Percentiles rank a stretch among this genome's conserved stretches.
Conservation (phyloP, 2,329 filamentous ascomycete species). For the Davidsoniella neocaledoniae region DNA sequence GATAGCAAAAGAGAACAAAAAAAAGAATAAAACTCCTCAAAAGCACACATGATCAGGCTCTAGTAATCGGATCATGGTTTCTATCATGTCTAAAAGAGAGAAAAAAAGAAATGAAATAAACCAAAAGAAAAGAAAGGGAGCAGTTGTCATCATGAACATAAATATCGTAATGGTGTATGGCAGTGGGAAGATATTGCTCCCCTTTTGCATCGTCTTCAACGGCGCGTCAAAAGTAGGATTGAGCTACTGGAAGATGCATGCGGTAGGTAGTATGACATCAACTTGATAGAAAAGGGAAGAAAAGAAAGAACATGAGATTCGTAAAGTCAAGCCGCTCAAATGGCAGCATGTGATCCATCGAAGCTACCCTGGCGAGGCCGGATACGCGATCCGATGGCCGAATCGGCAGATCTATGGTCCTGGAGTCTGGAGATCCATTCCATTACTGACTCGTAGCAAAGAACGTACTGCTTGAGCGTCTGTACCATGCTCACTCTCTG, state of each 20-base stretch:
- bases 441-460: conserved; percentile 88
- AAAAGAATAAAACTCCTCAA: not conserved
- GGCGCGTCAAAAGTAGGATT: no score
- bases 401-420: conserved; percentile 15
- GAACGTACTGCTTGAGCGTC: conserved; percentile 77
- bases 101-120: not conserved
- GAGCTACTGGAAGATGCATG: no score
- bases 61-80: not conserved
- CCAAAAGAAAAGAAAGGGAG: not conserved
- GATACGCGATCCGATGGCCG: conserved; percentile 7
- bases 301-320: not conserved
- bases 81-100: not conserved
- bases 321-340: not conserved
- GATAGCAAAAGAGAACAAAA: not conserved
- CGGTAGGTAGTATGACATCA: no score
- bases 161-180: not conserved
- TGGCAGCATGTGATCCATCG: conserved; percentile 1
- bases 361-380: conserved; percentile 5
- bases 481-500: conserved; percentile 96
- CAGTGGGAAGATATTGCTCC: no score
- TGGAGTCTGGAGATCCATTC: conserved; percentile 57
- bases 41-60: not conserved
- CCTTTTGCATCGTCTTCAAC: no score
- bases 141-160: not conserved
- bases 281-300: not conserved